phyloP scores from a whole-genome alignment of 164 flowering plant species.

The Magnolia officinalis region DNA sequence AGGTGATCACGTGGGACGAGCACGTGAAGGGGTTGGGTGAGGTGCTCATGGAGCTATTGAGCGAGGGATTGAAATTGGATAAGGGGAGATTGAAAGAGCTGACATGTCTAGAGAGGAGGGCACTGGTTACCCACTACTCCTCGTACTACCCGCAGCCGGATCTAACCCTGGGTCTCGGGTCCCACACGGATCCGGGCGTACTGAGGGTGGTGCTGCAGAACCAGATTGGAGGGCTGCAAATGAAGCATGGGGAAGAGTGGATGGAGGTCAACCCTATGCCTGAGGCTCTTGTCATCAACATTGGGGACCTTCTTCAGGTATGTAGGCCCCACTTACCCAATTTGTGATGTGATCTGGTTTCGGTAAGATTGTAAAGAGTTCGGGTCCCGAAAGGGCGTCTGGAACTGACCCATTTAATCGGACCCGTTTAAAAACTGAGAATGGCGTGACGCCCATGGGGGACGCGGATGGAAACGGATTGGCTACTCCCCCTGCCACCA shows the following conservation, averaged over 20 bases:
- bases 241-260: conserved; percentile 48
- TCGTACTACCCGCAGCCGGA: conserved; percentile 73
- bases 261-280: conserved; percentile 49
- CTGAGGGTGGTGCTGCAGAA: conserved; percentile 66
- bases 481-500: too few species aligned
- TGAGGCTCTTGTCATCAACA: conserved; percentile 56
- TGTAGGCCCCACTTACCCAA: background rate
- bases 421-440: background rate
- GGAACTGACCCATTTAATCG: background rate
- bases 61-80: conserved; percentile 55
- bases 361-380: background rate
- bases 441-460: background rate
- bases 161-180: conserved; percentile 49
- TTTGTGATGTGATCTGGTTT: background rate
- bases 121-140: conserved; percentile 53
- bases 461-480: too few species aligned
- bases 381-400: background rate
- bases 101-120: conserved; percentile 34
- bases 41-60: conserved; percentile 39
- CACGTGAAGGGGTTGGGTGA: conserved; percentile 30
- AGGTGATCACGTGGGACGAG: conserved; percentile 39
- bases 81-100: conserved; percentile 33
- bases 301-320: conserved; percentile 70
- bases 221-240: conserved; percentile 55
- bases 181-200: conserved; percentile 64